Percentiles rank a stretch among this genome's conserved stretches.
These are phyloP conservation scores for Kluyveromyces aestuarii DNA, from an alignment of 805 yeast species.

Conservation along the genomic window DNA sequence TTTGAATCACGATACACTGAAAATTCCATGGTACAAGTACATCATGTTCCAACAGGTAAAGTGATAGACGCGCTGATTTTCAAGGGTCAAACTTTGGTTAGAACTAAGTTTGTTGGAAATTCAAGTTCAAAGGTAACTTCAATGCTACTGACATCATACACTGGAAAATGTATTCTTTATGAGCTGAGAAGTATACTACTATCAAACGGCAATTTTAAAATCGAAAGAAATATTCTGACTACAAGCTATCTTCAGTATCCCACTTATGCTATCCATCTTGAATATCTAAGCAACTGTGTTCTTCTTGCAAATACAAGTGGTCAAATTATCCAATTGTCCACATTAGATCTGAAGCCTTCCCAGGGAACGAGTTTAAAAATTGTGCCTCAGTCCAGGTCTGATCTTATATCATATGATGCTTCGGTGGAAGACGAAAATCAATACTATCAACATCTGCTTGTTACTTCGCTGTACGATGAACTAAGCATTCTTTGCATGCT, in stretches of 20 bases:
- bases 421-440: not conserved
- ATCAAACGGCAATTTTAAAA: not conserved
- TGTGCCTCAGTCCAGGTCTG: conserved; percentile 11
- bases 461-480: conserved; percentile 11
- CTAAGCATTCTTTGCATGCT: conserved; percentile 12
- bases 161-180: conserved; percentile 18
- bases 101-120: conserved; percentile 13
- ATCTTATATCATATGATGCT: conserved; percentile 4
- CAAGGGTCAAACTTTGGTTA: conserved; percentile 13
- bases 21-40: conserved; percentile 1
- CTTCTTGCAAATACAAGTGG: conserved; percentile 11
- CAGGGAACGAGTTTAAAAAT: conserved; percentile 4
- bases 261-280: conserved; percentile 7
- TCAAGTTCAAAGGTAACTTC: conserved; percentile 9
- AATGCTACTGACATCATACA: conserved; percentile 12
- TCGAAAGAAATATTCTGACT: conserved; percentile 14
- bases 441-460: conserved; percentile 8
- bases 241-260: conserved; percentile 15
- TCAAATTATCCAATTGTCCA: conserved; percentile 11
- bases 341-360: conserved; percentile 11
- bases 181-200: conserved; percentile 11
- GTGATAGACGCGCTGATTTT: conserved; percentile 16
- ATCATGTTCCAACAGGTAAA: conserved; percentile 5
- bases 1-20: not conserved
- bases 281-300: not conserved